Base-by-base conservation (phyloP, 345 rosid genomes). In the Brassica carinata region DNA sequence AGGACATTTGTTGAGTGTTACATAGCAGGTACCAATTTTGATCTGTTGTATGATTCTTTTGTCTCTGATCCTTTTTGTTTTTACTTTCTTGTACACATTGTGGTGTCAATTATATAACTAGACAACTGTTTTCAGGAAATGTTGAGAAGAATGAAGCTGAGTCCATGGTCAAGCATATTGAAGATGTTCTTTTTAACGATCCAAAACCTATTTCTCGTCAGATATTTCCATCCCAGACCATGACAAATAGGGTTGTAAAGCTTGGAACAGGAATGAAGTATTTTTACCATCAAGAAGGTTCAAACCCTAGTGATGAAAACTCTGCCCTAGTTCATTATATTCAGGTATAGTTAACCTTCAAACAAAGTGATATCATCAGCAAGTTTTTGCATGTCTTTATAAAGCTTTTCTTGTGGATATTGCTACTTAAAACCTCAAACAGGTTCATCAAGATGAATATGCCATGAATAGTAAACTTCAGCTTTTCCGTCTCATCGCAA, bases 371-470 rank as follows among this genome's bases (percentile, higher is more conserved):
- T 15, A 53, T 53, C 59, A 53, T 53, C 62, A 57, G 3, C 9
- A 55, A 53, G 61, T 55, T n/a, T 17, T 55, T 59, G 6, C 64
- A 59, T 59, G 13, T 9, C 36, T 76, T 51, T 45, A 45, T n/a
- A 11, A 61, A 10, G 34, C 4, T 13, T 62, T 29, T 61, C 33
- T 26, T 26, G 33, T 61, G 2, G 8, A 61, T 61, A 7, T 10
- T 61, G 33, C 1, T 61, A 61, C n/a, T 61, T 23, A 1, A 27
- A 61, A 58, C 17, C 17, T 62, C 34, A 97, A 31, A 63, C 71
- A 94, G 98, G 93, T 94, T 68, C 92, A 94, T 84, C 92, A 45
- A 73, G 99, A 92, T 84, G 95, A 92, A 64, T 84, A 82, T 69
- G 13, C 84, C 2, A 61, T 26, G 65, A 61, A 61, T 61, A 26